Percentiles rank a stretch among this genome's conserved stretches.
These are phyloP conservation scores for Ascoidea asiatica DNA, from an alignment of 805 yeast species.

Conservation along the genomic window DNA sequence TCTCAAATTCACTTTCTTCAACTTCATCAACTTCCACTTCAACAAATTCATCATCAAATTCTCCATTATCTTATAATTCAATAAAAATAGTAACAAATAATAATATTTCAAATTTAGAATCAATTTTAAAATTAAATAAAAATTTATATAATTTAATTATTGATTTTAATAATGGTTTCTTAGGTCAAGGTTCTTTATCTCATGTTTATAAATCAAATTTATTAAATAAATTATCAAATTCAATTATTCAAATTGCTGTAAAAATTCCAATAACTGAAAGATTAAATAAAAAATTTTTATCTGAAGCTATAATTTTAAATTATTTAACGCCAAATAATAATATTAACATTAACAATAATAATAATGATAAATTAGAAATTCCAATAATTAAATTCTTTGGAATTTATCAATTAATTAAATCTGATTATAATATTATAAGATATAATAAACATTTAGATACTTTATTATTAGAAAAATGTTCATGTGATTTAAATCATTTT, in stretches of 20 bases:
- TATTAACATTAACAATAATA: background rate
- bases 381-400: conserved; percentile 13
- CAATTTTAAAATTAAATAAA: no score
- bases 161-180: background rate
- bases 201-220: conserved; percentile 9
- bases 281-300: conserved; percentile 9
- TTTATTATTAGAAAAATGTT: conserved; percentile 7
- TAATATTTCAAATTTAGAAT: background rate
- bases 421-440: conserved; percentile 7
- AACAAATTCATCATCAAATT: background rate
- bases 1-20: background rate
- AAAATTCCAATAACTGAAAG: conserved; percentile 12
- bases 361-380: no score
- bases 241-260: conserved; percentile 7
- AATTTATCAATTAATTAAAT: conserved; percentile 9
- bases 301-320: conserved; percentile 11
- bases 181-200: conserved; percentile 14
- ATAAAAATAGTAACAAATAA: no score
- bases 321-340: conserved; percentile 1
- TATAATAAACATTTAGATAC: conserved; percentile 11
- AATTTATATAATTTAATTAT: no score
- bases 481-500: conserved; percentile 14
- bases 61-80: background rate
- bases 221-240: background rate
- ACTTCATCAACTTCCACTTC: background rate